Conservation (phyloP, 208 protist genomes). For the Trypanosoma conorhini region DNA sequence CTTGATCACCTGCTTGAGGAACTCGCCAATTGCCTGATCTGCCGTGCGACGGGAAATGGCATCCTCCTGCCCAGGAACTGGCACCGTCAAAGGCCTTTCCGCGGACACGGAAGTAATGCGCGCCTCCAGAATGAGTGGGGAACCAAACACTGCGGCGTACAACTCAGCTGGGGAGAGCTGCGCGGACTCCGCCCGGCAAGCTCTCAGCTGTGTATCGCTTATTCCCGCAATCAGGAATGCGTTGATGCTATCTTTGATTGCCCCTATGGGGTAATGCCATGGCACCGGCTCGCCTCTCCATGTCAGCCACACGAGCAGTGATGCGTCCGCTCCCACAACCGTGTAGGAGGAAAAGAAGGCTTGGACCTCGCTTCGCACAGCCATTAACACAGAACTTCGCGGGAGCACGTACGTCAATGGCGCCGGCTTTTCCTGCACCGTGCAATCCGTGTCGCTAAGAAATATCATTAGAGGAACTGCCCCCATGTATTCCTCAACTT, state of each 20-base stretch:
- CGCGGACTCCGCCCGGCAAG: not conserved
- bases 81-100: constrained; percentile 22
- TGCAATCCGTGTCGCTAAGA: constrained; percentile 50
- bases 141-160: constrained; percentile 23
- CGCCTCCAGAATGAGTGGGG: constrained; percentile 25
- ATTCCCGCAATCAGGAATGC: constrained; percentile 14
- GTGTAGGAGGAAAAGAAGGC: constrained; percentile 51
- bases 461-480: constrained; percentile 62
- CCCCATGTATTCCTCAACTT: constrained; percentile 44
- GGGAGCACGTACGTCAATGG: constrained; percentile 61
- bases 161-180: constrained; percentile 17
- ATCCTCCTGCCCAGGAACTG: constrained; percentile 29
- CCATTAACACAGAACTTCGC: constrained; percentile 60
- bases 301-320: constrained; percentile 65
- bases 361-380: constrained; percentile 55
- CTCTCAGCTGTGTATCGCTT: not conserved
- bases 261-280: constrained; percentile 69
- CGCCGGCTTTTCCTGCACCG: constrained; percentile 38
- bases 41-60: not conserved
- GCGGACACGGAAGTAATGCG: constrained; percentile 28
- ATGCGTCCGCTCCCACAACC: constrained; percentile 33
- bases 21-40: constrained; percentile 26
- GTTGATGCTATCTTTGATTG: constrained; percentile 63
- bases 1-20: constrained; percentile 33
- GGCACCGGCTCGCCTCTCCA: constrained; percentile 42